These are phyloP conservation scores for Picocystis salinarum DNA, from an alignment of 139 green algal species.

Conservation along the genomic window DNA sequence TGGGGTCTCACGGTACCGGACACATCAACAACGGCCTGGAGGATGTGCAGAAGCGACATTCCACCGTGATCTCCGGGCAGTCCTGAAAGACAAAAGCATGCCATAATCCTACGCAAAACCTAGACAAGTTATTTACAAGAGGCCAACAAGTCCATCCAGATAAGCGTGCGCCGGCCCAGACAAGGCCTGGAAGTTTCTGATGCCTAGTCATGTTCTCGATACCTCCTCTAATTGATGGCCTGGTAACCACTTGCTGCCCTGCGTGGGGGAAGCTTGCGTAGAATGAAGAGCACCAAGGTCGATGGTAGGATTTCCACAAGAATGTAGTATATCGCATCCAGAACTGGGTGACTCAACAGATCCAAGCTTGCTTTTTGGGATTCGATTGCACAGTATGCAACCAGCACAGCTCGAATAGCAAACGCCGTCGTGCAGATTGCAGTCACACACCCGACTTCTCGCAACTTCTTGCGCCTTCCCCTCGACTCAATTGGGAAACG, in stretches of 20 bases:
- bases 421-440: constrained; percentile 82
- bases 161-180: too few relatives aligned
- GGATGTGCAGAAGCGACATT: too few relatives aligned
- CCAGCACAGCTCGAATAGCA: constrained; percentile 22
- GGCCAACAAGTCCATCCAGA: too few relatives aligned
- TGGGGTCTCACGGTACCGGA: too few relatives aligned
- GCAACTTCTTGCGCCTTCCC: constrained; percentile 85
- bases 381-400: constrained; percentile 12
- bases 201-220: too few relatives aligned
- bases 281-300: constrained; percentile 68
- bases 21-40: too few relatives aligned
- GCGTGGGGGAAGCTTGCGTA: constrained; percentile 71
- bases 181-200: too few relatives aligned
- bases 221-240: too few relatives aligned
- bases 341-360: constrained; percentile 37
- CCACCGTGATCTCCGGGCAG: too few relatives aligned
- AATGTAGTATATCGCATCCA: constrained; percentile 62
- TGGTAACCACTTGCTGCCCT: constrained; percentile 29
- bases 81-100: too few relatives aligned
- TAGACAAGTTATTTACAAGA: too few relatives aligned
- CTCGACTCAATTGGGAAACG: constrained; percentile 86
- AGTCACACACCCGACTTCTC: constrained; percentile 76
- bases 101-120: too few relatives aligned
- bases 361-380: constrained; percentile 31
- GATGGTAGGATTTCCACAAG: constrained; percentile 57